Conservation (phyloP, 257 asterid species). For the Solanum ahanhuiri region DNA sequence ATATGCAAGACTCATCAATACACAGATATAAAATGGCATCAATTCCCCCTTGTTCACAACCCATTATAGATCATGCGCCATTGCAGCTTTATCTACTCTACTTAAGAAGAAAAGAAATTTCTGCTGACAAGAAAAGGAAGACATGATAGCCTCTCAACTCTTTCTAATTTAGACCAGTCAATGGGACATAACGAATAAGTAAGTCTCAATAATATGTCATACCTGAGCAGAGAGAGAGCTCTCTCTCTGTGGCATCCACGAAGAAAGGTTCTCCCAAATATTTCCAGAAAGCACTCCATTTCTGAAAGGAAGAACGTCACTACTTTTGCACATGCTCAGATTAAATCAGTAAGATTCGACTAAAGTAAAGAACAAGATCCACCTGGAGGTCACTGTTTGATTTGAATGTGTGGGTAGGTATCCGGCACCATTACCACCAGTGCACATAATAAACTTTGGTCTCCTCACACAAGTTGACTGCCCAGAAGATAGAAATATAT, state of each 20-base stretch:
- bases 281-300: slow-evolving; percentile 48
- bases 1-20: not conserved
- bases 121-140: not conserved
- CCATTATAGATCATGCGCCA: not conserved
- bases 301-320: not conserved
- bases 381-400: slow-evolving; percentile 50
- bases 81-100: not conserved
- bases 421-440: slow-evolving; percentile 39
- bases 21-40: not conserved
- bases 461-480: slow-evolving; percentile 44
- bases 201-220: slow-evolving; percentile 2
- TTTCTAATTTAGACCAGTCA: not conserved
- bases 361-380: slow-evolving; percentile 4
- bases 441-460: slow-evolving; percentile 33
- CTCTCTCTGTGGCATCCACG: slow-evolving; percentile 61
- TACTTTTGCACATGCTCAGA: slow-evolving; percentile 8
- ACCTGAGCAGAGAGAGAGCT: slow-evolving; percentile 37
- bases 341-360: not conserved
- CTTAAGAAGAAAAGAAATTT: not conserved
- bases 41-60: not conserved
- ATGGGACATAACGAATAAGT: not conserved
- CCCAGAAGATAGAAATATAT: slow-evolving; percentile 3
- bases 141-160: not conserved
- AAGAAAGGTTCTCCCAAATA: slow-evolving; percentile 51
- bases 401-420: slow-evolving; percentile 44